Conservation (phyloP, 2,329 filamentous ascomycete species). For the Penicillium sp. region DNA sequence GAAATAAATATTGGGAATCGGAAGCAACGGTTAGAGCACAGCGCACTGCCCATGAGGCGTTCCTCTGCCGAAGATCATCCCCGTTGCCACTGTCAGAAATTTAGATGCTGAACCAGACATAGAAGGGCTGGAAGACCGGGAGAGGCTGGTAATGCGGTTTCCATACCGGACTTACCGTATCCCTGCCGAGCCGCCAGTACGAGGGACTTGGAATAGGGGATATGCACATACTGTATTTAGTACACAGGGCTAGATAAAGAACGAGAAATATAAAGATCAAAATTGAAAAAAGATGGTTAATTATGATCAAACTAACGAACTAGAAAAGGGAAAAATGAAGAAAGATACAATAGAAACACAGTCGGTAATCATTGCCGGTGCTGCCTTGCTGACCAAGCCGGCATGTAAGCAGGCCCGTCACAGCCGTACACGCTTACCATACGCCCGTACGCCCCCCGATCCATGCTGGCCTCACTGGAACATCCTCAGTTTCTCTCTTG, state of each 20-base stretch:
- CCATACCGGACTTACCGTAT: constrained; percentile 22
- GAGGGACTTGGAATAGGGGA: too few relatives aligned
- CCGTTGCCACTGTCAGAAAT: constrained; percentile 28
- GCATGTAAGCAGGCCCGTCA: constrained; percentile 12
- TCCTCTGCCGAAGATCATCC: constrained; percentile 12
- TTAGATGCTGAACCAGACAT: constrained; percentile 20
- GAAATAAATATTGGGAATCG: not conserved
- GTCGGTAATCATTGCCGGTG: too few relatives aligned
- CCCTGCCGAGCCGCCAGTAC: constrained; percentile 1
- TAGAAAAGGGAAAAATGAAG: too few relatives aligned
- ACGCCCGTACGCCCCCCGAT: constrained; percentile 3
- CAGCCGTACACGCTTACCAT: not conserved
- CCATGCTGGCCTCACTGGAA: not conserved
- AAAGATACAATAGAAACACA: too few relatives aligned
- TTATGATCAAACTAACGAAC: too few relatives aligned
- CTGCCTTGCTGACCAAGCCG: constrained; percentile 26
- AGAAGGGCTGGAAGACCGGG: constrained; percentile 10
- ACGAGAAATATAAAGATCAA: too few relatives aligned
- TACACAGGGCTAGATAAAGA: too few relatives aligned
- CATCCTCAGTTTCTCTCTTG: constrained; percentile 2
- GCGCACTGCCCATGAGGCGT: not conserved
- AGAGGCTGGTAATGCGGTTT: constrained; percentile 16
- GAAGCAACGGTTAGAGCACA: not conserved
- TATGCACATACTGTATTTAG: not conserved
- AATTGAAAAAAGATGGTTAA: too few relatives aligned